Percentiles rank a stretch among this genome's conserved stretches.
Evolutionary conservation across 257 asterid genomes (phyloP).

Genomic region (Solanum sejunctum): DNA sequence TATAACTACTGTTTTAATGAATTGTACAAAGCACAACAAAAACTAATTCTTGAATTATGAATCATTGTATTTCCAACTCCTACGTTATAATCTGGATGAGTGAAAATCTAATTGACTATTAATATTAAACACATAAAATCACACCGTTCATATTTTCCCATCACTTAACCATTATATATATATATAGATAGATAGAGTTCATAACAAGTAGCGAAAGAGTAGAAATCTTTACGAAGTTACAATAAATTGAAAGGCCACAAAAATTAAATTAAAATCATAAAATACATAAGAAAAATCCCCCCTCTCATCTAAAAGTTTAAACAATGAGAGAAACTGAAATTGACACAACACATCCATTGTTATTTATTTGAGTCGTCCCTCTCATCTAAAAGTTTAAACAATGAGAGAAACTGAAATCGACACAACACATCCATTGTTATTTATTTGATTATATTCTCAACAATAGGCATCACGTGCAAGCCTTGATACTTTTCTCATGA

Average conservation of each 20-base stretch:
- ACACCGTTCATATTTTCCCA: background rate
- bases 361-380: background rate
- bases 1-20: background rate
- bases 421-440: background rate
- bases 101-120: background rate
- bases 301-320: background rate
- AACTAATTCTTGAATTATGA: background rate
- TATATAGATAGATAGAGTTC: background rate
- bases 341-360: background rate
- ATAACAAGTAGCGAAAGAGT: background rate
- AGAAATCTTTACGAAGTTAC: too few species aligned
- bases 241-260: background rate
- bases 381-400: background rate
- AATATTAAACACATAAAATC: background rate
- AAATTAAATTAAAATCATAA: background rate
- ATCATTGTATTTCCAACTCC: background rate
- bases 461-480: background rate
- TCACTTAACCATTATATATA: background rate
- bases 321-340: background rate
- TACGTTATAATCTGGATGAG: background rate
- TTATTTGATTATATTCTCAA: background rate
- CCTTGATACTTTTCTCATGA: background rate
- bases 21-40: background rate
- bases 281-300: background rate
- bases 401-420: background rate